A percentile compares a stretch with the other conserved stretches of the same genome.
Conservation (phyloP, 208 protist genomes). For the Leptomonas seymouri region DNA sequence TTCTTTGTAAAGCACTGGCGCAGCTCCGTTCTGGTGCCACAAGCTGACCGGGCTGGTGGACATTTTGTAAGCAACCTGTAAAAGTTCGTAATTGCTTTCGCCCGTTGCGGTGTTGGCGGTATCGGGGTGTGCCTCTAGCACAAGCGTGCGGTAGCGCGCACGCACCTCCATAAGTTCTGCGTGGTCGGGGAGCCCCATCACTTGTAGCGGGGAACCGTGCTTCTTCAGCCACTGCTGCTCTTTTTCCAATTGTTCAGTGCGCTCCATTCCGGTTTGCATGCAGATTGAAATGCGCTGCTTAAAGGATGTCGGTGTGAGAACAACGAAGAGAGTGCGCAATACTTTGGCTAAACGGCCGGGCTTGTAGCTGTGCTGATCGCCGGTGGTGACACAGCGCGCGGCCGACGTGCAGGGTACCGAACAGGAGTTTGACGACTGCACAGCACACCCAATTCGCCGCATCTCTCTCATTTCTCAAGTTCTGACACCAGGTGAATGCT, state of each 20-base stretch:
- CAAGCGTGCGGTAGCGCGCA: slow-evolving; percentile 66
- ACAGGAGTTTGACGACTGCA: neutral
- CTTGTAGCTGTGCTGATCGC: slow-evolving; percentile 68
- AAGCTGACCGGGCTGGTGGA: slow-evolving; percentile 64
- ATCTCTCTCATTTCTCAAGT: neutral
- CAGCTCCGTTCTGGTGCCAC: slow-evolving; percentile 78
- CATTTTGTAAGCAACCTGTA: slow-evolving; percentile 80
- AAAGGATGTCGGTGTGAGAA: slow-evolving; percentile 34
- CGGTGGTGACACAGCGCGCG: slow-evolving; percentile 47
- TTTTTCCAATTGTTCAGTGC: slow-evolving; percentile 54
- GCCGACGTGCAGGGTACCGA: slow-evolving; percentile 8
- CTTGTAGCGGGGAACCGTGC: slow-evolving; percentile 75
- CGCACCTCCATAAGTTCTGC: slow-evolving; percentile 70
- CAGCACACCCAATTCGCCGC: slow-evolving; percentile 1
- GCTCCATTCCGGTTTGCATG: slow-evolving; percentile 70
- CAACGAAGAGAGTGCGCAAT: slow-evolving; percentile 49
- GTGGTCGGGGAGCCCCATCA: slow-evolving; percentile 86
- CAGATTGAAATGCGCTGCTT: slow-evolving; percentile 46
- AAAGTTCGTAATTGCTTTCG: slow-evolving; percentile 54
- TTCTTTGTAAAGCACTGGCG: slow-evolving; percentile 60
- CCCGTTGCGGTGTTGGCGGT: slow-evolving; percentile 37
- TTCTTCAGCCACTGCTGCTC: slow-evolving; percentile 74
- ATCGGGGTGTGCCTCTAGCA: slow-evolving; percentile 83
- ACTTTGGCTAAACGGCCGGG: slow-evolving; percentile 50
- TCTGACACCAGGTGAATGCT: neutral